Evolutionary conservation across 805 yeast species (phyloP).

Genomic region (Vanderwaltozyma verrucispora): DNA sequence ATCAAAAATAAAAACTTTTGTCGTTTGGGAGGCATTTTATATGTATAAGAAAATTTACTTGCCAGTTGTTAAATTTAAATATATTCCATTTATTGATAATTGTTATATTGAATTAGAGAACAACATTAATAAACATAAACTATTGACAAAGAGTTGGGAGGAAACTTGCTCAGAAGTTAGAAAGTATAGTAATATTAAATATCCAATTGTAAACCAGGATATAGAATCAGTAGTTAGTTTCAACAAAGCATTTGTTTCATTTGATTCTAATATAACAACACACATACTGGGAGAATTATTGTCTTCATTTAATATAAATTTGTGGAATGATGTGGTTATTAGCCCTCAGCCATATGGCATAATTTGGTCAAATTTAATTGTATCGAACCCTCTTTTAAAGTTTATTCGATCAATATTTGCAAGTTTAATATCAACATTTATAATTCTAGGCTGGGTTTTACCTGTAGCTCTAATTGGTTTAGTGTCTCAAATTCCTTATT

Average conservation of each 20-base stretch:
- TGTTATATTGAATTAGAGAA: constrained; percentile 4
- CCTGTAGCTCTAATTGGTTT: constrained; percentile 78
- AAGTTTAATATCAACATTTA: constrained; percentile 34
- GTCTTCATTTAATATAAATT: constrained; percentile 34
- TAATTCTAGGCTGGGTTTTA: constrained; percentile 62
- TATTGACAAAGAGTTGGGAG: constrained; percentile 2
- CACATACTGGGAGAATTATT: constrained; percentile 54
- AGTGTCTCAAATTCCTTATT: constrained; percentile 60
- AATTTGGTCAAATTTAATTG: constrained; percentile 54
- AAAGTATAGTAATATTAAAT: background rate
- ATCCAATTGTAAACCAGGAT: background rate
- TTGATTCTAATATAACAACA: constrained; percentile 46
- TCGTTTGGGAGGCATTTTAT: background rate
- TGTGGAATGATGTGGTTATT: constrained; percentile 34
- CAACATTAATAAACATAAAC: constrained; percentile 3
- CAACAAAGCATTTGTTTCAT: constrained; percentile 41
- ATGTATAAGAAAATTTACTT: background rate
- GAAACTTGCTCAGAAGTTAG: background rate
- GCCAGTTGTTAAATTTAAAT: background rate
- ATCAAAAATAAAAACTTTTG: background rate
- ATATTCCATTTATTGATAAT: constrained; percentile 1
- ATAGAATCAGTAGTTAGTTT: constrained; percentile 1
- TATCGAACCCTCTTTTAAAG: constrained; percentile 29
- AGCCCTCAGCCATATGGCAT: constrained; percentile 60
- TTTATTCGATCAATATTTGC: constrained; percentile 36